A percentile compares a stretch with the other conserved stretches of the same genome.
Evolutionary conservation across 2,329 filamentous ascomycete genomes (phyloP).

Genomic region (Phialocephala subalpina): DNA sequence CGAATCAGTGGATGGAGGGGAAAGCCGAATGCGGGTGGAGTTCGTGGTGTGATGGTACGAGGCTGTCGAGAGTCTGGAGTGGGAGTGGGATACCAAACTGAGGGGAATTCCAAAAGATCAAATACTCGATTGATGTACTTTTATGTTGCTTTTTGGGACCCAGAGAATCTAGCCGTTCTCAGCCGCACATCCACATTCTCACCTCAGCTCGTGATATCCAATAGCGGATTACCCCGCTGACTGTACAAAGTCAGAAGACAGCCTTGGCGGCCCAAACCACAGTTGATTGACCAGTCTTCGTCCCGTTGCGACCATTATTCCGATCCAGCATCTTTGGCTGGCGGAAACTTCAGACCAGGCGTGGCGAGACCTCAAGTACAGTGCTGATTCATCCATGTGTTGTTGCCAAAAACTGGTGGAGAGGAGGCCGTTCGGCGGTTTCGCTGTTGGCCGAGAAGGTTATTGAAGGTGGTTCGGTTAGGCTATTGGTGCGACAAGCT

Average conservation of each 20-base stretch:
- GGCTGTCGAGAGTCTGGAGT: not conserved
- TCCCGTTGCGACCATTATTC: not conserved
- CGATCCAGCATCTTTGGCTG: not conserved
- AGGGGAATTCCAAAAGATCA: not conserved
- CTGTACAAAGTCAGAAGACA: constrained; percentile 1
- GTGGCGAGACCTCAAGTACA: not conserved
- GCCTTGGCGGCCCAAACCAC: not conserved
- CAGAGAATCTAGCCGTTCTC: constrained; percentile 8
- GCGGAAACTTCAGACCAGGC: not conserved
- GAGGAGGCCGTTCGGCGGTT: not conserved
- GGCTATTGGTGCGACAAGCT: not conserved
- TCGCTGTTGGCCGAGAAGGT: not conserved
- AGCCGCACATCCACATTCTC: constrained; percentile 14
- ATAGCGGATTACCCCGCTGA: constrained; percentile 10
- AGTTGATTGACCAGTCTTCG: constrained; percentile 15
- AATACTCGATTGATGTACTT: not conserved
- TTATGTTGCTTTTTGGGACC: not conserved
- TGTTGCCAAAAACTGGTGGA: not conserved
- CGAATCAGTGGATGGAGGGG: constrained; percentile 5
- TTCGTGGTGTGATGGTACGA: not conserved
- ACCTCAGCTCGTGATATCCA: constrained; percentile 18
- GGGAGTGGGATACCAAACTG: too few relatives aligned
- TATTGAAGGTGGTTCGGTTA: not conserved
- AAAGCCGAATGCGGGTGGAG: constrained; percentile 17
- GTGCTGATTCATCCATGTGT: not conserved